Percentiles rank a stretch among this genome's conserved stretches.
Conservation (phyloP, 148 eudicot species). For the Polygonum aviculare region DNA sequence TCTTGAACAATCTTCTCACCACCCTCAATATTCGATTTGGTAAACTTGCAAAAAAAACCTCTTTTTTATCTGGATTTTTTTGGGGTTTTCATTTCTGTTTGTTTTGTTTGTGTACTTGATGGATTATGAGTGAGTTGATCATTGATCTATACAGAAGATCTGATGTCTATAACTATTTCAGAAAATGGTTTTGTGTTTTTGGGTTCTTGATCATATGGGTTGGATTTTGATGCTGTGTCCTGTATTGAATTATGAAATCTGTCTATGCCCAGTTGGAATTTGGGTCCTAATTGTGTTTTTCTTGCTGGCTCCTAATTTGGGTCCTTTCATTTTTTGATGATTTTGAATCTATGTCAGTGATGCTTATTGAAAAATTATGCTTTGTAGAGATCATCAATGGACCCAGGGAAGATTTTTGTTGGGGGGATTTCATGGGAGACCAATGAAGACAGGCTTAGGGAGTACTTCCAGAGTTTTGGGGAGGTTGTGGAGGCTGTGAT, state of each 20-base stretch:
- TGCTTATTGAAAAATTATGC: not conserved
- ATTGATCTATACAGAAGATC: constrained; percentile 51
- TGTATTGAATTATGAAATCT: not conserved
- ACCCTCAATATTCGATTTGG: constrained; percentile 17
- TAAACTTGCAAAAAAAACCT: not conserved
- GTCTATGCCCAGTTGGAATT: not conserved
- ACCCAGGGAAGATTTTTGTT: constrained; percentile 81
- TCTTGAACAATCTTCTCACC: constrained; percentile 30
- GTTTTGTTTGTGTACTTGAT: constrained; percentile 14
- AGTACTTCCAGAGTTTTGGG: constrained; percentile 72
- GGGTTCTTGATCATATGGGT: not conserved
- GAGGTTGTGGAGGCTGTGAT: constrained; percentile 95
- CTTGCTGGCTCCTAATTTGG: not conserved
- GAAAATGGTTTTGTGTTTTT: not conserved
- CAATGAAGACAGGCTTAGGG: constrained; percentile 79
- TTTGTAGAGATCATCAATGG: constrained; percentile 36
- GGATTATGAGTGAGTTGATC: constrained; percentile 21
- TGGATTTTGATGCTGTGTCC: not conserved
- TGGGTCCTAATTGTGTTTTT: not conserved
- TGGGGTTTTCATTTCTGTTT: not conserved
- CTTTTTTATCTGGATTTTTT: constrained; percentile 6
- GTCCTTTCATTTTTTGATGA: not conserved
- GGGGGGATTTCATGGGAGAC: constrained; percentile 99
- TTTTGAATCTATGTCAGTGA: not conserved
- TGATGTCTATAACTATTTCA: constrained; percentile 21